phyloP scores from a whole-genome alignment of 192 early-diverging fungal species.

The Kappamyces sp. region DNA sequence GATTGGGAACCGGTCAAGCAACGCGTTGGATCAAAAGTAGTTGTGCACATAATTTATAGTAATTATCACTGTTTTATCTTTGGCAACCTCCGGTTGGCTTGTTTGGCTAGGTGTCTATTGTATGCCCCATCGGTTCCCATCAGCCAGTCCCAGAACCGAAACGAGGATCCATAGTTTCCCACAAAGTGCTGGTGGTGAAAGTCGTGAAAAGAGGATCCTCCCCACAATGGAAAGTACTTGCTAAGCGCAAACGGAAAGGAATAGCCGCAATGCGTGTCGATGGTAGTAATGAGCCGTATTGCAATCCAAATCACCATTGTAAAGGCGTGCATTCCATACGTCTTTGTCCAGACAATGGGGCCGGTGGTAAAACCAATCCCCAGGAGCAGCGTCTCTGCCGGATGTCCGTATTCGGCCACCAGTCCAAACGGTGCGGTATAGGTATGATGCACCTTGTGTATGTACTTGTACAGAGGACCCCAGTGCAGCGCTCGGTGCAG shows the following conservation, averaged over 20 bases:
- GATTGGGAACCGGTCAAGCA: background rate
- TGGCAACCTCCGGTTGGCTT: too few species aligned
- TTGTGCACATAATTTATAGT: background rate
- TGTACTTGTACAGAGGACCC: conserved; percentile 75
- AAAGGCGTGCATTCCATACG: background rate
- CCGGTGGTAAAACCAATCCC: conserved; percentile 80
- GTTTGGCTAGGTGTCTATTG: background rate
- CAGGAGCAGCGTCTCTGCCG: conserved; percentile 75
- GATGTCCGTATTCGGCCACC: conserved; percentile 86
- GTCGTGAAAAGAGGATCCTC: conserved; percentile 82
- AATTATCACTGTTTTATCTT: background rate
- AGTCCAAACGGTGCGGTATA: conserved; percentile 85
- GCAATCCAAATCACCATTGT: too few species aligned
- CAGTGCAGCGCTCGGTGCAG: conserved; percentile 84
- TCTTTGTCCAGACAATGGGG: conserved; percentile 61
- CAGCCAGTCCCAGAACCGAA: conserved; percentile 84
- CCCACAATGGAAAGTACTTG: background rate
- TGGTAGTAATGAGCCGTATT: too few species aligned
- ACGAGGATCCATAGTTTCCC: conserved; percentile 60
- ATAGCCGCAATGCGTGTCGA: too few species aligned
- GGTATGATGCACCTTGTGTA: conserved; percentile 94
- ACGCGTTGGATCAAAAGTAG: too few species aligned
- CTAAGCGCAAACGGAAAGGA: too few species aligned
- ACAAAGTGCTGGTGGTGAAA: conserved; percentile 67
- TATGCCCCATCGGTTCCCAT: conserved; percentile 81